These are phyloP conservation scores for Spathaspora sp. DNA, from an alignment of 1,139 yeast genomes.

Conservation along the genomic window DNA sequence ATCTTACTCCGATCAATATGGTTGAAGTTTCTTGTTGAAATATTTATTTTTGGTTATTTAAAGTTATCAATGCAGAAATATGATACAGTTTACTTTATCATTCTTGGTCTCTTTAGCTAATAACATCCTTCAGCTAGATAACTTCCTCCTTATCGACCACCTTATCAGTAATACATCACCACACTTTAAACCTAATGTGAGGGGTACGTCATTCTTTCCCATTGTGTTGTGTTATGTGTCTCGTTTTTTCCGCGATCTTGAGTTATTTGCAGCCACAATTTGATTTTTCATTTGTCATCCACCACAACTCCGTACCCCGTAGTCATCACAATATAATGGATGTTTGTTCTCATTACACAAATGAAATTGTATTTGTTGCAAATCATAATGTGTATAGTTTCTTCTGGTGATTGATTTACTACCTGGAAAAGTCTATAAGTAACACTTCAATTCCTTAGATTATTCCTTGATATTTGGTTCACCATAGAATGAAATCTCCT, in stretches of 20 bases:
- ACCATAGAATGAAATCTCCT: background rate
- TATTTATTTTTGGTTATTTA: too few species aligned
- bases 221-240: background rate
- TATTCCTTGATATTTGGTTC: background rate
- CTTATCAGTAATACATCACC: background rate
- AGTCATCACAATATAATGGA: background rate
- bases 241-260: background rate
- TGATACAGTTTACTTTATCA: too few species aligned
- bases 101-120: too few species aligned
- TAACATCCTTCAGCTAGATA: too few species aligned
- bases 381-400: background rate
- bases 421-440: background rate
- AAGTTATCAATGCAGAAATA: too few species aligned
- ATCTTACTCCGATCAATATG: background rate
- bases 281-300: background rate
- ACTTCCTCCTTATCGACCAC: background rate
- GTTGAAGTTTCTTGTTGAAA: background rate
- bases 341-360: background rate
- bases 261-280: slow-evolving; percentile 1
- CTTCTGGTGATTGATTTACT: background rate
- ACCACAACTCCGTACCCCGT: slow-evolving; percentile 1
- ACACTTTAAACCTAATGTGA: background rate
- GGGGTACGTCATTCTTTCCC: background rate
- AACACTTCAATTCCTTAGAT: background rate
- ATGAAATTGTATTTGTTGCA: background rate